Evolutionary conservation across 2,329 filamentous ascomycete genomes (phyloP), one percentile per base, ranked within the genome.

Genomic region (Sporothrix euskadiensis): DNA sequence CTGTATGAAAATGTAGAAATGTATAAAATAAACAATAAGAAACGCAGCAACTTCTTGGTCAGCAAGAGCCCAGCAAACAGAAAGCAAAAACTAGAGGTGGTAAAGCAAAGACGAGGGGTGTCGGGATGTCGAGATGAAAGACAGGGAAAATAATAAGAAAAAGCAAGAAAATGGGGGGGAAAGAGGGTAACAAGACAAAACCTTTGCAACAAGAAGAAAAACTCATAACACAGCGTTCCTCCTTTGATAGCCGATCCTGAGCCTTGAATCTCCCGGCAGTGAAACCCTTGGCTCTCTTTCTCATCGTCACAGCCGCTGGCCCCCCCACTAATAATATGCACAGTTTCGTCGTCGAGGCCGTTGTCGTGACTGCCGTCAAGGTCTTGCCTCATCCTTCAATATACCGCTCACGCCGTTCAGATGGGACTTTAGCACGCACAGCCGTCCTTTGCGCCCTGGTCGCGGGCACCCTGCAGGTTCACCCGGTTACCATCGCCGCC

Each of bases 381-480:
- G 35, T 66, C 61, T 47, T 66, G 39, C 12, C 47, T 49, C 69
- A 9, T 22, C n/a, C 52, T 39, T n/a, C 47, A 10, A 12, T 19
- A 30, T 4, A 14, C 22, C 5, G 22, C 22, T 54, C 52, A n/a
- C 49, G 44, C 19, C 26, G 56, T 32, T 7, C 3, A 22, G 19
- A n/a, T n/a, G n/a, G n/a, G n/a, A n/a, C 14, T 49, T 84, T 80
- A 98, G 84, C 95, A 98, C 79, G 94, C 94, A 82, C 95, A 98
- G 61, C 92, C 91, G 80, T 97, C 94, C 85, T 97, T 97, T 68
- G 92, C 89, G n/a, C 89, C 90, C 77, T 88, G 88, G 76, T 93
- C 90, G 78, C 89, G 87, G 66, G 91, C 88, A 70, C 91, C 92
- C 69, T 90, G 91, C 78, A 98, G 84, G 82, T 96, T 97, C 76